A percentile compares a stretch with the other conserved stretches of the same genome.
Conservation (phyloP, 2,329 filamentous ascomycete species). For the Arthrinium puccinioides region DNA sequence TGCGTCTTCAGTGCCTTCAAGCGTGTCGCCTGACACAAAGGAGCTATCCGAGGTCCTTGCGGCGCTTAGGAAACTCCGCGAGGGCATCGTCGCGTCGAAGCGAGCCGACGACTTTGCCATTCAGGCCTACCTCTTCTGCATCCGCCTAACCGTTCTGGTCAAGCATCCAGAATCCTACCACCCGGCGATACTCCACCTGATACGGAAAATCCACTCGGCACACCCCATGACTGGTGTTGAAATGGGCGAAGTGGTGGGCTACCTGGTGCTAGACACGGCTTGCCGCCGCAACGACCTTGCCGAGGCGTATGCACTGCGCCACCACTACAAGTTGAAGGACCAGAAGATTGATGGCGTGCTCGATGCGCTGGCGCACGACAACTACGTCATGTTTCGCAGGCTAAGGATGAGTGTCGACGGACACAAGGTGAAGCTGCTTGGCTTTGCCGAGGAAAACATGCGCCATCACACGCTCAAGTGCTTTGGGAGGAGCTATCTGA, state of each 20-base stretch:
- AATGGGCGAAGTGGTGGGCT: constrained; percentile 70
- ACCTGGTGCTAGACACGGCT: constrained; percentile 80
- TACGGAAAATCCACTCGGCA: constrained; percentile 61
- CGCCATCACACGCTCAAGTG: constrained; percentile 76
- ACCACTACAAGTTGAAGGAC: constrained; percentile 55
- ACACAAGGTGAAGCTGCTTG: constrained; percentile 71
- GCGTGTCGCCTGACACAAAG: constrained; percentile 37
- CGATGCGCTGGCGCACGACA: constrained; percentile 65
- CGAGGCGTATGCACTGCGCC: constrained; percentile 63
- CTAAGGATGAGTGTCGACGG: constrained; percentile 69
- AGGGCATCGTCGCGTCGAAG: constrained; percentile 75
- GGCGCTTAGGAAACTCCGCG: constrained; percentile 84
- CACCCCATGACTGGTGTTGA: constrained; percentile 66
- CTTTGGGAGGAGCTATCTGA: constrained; percentile 74
- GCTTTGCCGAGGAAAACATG: constrained; percentile 71
- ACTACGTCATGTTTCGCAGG: constrained; percentile 74
- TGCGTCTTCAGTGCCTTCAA: constrained; percentile 9
- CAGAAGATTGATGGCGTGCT: constrained; percentile 63
- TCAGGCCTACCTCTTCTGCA: constrained; percentile 87
- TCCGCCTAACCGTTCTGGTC: constrained; percentile 73
- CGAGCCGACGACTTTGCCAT: constrained; percentile 75
- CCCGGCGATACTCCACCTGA: constrained; percentile 73
- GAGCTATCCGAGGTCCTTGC: constrained; percentile 70
- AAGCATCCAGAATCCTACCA: constrained; percentile 84
- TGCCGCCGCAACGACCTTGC: constrained; percentile 72